phyloP scores from a whole-genome alignment of 495 filamentous ascomycete genomes.

The Neurospora hispaniola region DNA sequence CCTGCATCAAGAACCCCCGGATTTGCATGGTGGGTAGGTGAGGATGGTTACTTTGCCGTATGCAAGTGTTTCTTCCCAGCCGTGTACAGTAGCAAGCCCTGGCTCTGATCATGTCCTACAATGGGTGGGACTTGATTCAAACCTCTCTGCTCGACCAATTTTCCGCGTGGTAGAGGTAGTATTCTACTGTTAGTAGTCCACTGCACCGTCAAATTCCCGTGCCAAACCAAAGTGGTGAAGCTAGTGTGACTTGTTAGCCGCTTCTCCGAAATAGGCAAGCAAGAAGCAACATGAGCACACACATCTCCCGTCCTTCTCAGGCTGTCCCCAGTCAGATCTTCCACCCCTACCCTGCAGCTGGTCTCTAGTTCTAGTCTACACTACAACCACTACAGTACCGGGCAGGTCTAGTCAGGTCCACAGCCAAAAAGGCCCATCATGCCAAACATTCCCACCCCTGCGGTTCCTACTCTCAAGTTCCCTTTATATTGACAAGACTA shows the following conservation, averaged over 20 bases:
- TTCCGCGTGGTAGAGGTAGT: not conserved
- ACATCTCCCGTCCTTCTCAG: not conserved
- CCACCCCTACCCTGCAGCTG: not conserved
- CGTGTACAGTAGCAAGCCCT: not conserved
- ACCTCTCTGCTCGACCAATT: not conserved
- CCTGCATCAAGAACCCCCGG: not conserved
- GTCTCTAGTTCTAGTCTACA: not conserved
- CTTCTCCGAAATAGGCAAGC: not conserved
- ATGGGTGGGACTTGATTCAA: not conserved
- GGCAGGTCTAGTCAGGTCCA: not conserved
- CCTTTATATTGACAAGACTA: constrained; percentile 19
- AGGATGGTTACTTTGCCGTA: not conserved
- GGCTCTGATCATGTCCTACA: not conserved
- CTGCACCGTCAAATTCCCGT: not conserved
- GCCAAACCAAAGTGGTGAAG: not conserved
- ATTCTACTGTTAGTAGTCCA: not conserved
- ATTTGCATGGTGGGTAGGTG: not conserved
- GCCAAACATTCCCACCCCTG: constrained; percentile 10
- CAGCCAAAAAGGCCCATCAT: constrained; percentile 1
- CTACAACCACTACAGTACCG: too few species aligned
- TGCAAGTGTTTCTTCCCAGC: not conserved
- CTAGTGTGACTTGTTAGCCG: not conserved
- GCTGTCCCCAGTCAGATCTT: too few species aligned
- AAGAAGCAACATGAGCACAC: not conserved
- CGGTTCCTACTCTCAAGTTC: constrained; percentile 7